These are phyloP conservation scores for Nemania sp. DNA, from an alignment of 2,329 filamentous ascomycete species.

Conservation along the genomic window DNA sequence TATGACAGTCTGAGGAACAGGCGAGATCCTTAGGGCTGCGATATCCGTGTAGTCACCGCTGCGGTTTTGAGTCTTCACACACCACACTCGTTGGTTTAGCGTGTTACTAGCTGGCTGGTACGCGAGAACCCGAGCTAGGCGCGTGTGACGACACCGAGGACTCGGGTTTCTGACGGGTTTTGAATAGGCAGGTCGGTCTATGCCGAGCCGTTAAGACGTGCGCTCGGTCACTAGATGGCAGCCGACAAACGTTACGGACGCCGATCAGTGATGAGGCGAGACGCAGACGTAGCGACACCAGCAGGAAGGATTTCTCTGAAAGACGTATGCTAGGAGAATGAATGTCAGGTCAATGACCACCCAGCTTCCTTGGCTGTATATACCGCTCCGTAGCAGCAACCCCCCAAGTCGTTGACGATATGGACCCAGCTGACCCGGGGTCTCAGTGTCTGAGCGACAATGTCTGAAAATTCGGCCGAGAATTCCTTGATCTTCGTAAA, in stretches of 20 bases:
- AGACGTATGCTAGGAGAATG: background rate
- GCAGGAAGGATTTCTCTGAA: background rate
- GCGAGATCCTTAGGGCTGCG: background rate
- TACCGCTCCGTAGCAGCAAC: background rate
- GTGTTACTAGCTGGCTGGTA: conserved; percentile 9
- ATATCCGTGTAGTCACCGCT: background rate
- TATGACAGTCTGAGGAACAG: background rate
- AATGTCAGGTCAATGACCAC: background rate
- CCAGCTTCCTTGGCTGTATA: conserved; percentile 3
- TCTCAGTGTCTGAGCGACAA: conserved; percentile 12
- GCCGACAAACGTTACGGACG: background rate
- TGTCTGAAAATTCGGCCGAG: conserved; percentile 18
- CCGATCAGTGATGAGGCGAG: background rate
- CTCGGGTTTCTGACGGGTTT: background rate
- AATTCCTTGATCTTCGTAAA: conserved; percentile 9
- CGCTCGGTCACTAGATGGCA: background rate
- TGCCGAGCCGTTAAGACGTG: background rate
- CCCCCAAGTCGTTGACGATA: background rate
- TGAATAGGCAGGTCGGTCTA: background rate
- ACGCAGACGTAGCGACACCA: background rate
- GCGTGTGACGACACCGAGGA: background rate
- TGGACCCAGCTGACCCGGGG: background rate
- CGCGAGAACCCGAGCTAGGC: background rate
- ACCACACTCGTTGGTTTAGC: conserved; percentile 11
- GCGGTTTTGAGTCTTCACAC: conserved; percentile 3